Base-by-base conservation (phyloP, 208 protist genomes). In the Leishmania guyanensis region DNA sequence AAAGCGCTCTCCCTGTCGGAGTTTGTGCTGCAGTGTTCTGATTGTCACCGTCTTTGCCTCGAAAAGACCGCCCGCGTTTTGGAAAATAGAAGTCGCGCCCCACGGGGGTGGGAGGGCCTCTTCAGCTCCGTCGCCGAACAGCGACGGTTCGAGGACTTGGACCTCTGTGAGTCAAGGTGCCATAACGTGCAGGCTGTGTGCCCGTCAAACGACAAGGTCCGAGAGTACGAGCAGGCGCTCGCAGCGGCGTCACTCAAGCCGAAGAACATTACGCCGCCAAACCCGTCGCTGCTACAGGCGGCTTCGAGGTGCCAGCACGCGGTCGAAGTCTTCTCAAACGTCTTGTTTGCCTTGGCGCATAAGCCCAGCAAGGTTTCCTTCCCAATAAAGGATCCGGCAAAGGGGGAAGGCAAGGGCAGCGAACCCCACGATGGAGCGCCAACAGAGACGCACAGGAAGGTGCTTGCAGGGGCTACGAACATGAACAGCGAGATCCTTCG, bases 301-400 rank as follows among this genome's bases (percentile, higher is more conserved):
- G 84, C 90, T 60, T 88, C 90, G 33, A 78, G 92, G n/a, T 95
- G 92, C 83, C 89, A 94, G 73, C 83, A 94, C 68, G 90, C 90
- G 9, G 87, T 88, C 14, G 82, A 89, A 66, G 81, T 86, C 16
- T 93, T 95, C 54, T 87, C 90, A 10, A 78, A 82, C 1, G 68
- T 92, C 46, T 82, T 95, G 0, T 95, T 94, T 73, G 83, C 89
- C 10, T 73, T 94, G 26, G 88, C 92, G n/a, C 92, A 95, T 81
- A 95, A 95, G 75, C 92, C 92, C 3, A 95, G 92, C 76, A 95
- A 95, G 60, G 85, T 95, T 3, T 81, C 82, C 8, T 95, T 95
- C 83, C 83, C 29, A 0, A 78, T 33, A 8, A 75, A 71, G 17
- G 68, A 72, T 60, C 76, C 20, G 20, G 33, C 29, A 53, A 75